Evolutionary conservation across 345 rosid species (phyloP).

Genomic region (Syzygium oleosum): DNA sequence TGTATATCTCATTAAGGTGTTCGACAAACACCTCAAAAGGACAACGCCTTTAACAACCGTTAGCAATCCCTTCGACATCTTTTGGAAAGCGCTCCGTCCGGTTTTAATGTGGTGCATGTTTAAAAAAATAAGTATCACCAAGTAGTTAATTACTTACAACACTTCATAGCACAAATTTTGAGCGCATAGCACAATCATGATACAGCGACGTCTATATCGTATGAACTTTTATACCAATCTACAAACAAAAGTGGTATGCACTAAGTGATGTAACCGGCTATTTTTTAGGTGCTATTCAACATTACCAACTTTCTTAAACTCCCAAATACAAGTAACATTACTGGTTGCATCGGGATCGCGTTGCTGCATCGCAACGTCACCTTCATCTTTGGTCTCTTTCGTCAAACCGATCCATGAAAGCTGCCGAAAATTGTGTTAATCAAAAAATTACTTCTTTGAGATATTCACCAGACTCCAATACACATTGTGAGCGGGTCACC

Average conservation of each 20-base stretch:
- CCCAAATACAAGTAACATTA: background rate
- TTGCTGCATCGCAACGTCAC: background rate
- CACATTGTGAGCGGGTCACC: background rate
- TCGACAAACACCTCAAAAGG: background rate
- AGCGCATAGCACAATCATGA: background rate
- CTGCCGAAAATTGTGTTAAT: accelerated
- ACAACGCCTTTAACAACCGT: background rate
- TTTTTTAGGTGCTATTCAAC: background rate
- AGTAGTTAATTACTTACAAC: background rate
- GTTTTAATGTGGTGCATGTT: background rate
- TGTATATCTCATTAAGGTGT: background rate
- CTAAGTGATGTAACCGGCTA: background rate
- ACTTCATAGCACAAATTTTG: background rate
- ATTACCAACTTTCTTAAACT: background rate
- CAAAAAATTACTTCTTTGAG: background rate
- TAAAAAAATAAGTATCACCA: background rate
- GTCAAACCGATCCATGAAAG: background rate
- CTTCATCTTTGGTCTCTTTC: background rate
- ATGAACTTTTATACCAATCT: background rate
- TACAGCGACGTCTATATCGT: background rate
- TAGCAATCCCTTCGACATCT: background rate
- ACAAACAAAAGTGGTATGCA: background rate
- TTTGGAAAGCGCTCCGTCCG: background rate
- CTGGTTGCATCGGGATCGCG: accelerated
- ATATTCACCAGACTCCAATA: accelerated